Conservation (phyloP, 106 monocot species). For the Chionographis japonica region DNA sequence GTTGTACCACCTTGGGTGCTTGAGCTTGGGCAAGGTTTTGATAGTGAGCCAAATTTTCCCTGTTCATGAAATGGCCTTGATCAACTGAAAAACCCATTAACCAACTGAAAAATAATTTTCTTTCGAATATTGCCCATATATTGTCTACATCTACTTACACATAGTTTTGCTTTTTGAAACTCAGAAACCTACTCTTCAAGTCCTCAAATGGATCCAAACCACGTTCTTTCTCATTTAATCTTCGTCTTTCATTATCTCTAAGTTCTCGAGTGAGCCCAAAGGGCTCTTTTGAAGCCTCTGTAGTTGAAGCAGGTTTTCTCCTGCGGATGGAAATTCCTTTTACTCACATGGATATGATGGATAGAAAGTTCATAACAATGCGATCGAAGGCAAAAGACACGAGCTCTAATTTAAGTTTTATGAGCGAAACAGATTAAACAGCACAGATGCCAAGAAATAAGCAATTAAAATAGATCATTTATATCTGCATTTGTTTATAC, state of each 20-base stretch:
- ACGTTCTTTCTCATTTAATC: conserved; percentile 20
- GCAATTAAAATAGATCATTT: too few species aligned
- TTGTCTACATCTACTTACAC: conserved; percentile 50
- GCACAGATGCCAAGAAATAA: background rate
- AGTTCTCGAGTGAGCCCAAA: conserved; percentile 32
- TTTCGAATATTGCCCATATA: background rate
- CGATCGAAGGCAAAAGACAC: too few species aligned
- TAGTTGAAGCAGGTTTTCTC: conserved; percentile 12
- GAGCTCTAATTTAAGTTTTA: background rate
- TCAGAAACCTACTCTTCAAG: conserved; percentile 65
- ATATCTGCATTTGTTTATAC: too few species aligned
- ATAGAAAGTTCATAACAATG: background rate
- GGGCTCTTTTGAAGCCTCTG: conserved; percentile 47
- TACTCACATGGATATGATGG: background rate
- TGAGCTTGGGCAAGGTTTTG: conserved; percentile 73
- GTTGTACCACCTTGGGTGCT: conserved; percentile 63
- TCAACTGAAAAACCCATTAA: conserved; percentile 9
- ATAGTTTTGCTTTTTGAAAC: conserved; percentile 64
- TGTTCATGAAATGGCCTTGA: conserved; percentile 27
- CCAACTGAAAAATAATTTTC: background rate
- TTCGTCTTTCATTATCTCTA: conserved; percentile 24
- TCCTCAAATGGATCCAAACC: conserved; percentile 60
- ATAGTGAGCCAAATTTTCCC: conserved; percentile 65
- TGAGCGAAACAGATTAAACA: background rate
- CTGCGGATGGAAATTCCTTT: too few species aligned